A percentile compares a stretch with the other conserved stretches of the same genome.
Conservation (phyloP, 176 grass and related monocot genomes). For the Stipa capillata region DNA sequence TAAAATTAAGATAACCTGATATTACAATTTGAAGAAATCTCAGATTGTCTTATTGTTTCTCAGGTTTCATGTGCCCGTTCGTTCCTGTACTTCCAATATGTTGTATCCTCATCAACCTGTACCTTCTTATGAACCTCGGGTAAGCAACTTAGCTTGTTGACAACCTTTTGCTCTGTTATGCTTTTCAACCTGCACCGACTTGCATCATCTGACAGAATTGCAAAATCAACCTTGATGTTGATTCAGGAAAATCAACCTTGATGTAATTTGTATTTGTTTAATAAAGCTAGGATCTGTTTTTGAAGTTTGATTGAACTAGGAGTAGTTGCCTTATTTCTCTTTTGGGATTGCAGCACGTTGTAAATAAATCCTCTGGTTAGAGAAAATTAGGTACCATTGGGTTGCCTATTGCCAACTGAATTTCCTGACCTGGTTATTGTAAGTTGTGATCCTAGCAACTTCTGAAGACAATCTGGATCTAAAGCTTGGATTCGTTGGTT, state of each 20-base stretch:
- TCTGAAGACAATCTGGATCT: neutral
- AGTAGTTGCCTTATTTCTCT: neutral
- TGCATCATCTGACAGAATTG: neutral
- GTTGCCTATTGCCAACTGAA: neutral
- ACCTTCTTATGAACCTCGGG: constrained; percentile 73
- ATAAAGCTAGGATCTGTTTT: too few relatives aligned
- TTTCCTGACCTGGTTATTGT: neutral
- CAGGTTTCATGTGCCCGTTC: constrained; percentile 83
- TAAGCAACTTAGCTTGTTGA: constrained; percentile 1
- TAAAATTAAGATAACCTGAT: neutral
- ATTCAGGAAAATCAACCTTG: neutral
- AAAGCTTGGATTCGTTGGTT: neutral
- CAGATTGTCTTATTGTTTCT: neutral
- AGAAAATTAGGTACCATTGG: neutral
- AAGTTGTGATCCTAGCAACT: neutral
- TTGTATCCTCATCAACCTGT: constrained; percentile 69
- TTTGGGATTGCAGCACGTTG: neutral
- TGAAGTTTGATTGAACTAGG: neutral
- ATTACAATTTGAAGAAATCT: constrained; percentile 9
- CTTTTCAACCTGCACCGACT: neutral
- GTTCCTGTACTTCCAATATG: constrained; percentile 63
- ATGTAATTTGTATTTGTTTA: neutral
- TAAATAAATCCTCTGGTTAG: neutral
- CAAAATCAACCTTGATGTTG: neutral
- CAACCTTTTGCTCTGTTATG: neutral